Percentiles rank a stretch among this genome's conserved stretches.
Conservation (phyloP, 2,329 filamentous ascomycete species). For the Ophiostoma pallidulum region DNA sequence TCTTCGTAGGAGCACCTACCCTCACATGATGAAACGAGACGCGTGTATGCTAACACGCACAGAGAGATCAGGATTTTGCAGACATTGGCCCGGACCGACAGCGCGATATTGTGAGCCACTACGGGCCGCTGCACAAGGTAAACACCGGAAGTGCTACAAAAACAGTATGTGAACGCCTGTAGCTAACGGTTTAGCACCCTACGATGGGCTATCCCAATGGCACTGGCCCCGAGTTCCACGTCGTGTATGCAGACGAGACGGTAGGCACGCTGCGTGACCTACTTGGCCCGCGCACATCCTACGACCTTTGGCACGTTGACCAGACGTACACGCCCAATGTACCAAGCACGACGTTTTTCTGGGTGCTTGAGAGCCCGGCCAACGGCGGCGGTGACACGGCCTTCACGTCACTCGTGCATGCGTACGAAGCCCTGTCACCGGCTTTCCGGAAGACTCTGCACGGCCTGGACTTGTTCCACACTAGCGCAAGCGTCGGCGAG, state of each 20-base stretch:
- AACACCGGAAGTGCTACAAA: no score
- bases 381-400: slow-evolving; percentile 71
- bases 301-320: slow-evolving; percentile 82
- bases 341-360: slow-evolving; percentile 82
- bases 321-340: slow-evolving; percentile 83
- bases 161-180: no score
- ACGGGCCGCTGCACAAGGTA: slow-evolving; percentile 55
- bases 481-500: slow-evolving; percentile 8
- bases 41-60: no score
- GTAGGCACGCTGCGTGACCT: slow-evolving; percentile 34
- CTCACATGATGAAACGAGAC: no score
- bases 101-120: slow-evolving; percentile 54
- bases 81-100: slow-evolving; percentile 54
- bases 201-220: slow-evolving; percentile 55
- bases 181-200: no score
- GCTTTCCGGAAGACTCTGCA: slow-evolving; percentile 67
- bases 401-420: slow-evolving; percentile 69
- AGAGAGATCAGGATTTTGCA: slow-evolving; percentile 58
- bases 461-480: slow-evolving; percentile 65
- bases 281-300: slow-evolving; percentile 61
- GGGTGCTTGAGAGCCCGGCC: slow-evolving; percentile 68
- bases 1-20: slow-evolving; percentile 60
- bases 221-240: slow-evolving; percentile 54
- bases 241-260: slow-evolving; percentile 60
- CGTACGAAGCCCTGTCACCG: slow-evolving; percentile 71